These are phyloP conservation scores for Curvularia spicifera DNA, from an alignment of 2,329 filamentous ascomycete species.

Conservation along the genomic window DNA sequence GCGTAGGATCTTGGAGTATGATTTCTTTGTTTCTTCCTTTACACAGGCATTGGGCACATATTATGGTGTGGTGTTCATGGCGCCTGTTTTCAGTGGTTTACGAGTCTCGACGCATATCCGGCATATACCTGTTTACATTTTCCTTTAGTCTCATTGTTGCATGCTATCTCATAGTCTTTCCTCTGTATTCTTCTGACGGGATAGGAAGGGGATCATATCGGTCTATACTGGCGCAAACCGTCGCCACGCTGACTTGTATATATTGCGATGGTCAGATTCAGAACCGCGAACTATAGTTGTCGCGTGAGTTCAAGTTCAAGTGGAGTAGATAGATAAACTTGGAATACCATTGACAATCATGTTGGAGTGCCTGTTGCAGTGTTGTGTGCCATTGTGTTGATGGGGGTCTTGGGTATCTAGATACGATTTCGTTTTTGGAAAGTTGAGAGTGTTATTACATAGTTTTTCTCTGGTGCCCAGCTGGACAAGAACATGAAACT, in stretches of 20 bases:
- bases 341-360: conserved; percentile 3
- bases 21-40: conserved; percentile 5
- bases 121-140: conserved; percentile 18
- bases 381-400: neutral
- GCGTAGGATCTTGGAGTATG: conserved; percentile 1
- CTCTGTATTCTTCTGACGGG: conserved; percentile 10
- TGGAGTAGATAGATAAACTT: conserved; percentile 12
- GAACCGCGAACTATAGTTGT: conserved; percentile 12
- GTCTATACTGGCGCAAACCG: conserved; percentile 16
- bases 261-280: conserved; percentile 13
- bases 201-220: conserved; percentile 11
- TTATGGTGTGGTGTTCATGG: conserved; percentile 15
- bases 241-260: conserved; percentile 8
- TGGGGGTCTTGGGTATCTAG: neutral
- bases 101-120: conserved; percentile 19
- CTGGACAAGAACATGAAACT: neutral
- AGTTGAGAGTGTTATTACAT: neutral
- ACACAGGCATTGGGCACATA: conserved; percentile 10
- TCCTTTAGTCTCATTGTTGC: conserved; percentile 12
- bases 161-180: conserved; percentile 11
- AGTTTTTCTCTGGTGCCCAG: neutral
- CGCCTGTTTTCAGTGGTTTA: conserved; percentile 10
- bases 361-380: neutral
- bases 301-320: conserved; percentile 15
- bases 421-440: neutral